Evolutionary conservation across 306 rosid species (phyloP).

Genomic region (Lathyrus aphaca): DNA sequence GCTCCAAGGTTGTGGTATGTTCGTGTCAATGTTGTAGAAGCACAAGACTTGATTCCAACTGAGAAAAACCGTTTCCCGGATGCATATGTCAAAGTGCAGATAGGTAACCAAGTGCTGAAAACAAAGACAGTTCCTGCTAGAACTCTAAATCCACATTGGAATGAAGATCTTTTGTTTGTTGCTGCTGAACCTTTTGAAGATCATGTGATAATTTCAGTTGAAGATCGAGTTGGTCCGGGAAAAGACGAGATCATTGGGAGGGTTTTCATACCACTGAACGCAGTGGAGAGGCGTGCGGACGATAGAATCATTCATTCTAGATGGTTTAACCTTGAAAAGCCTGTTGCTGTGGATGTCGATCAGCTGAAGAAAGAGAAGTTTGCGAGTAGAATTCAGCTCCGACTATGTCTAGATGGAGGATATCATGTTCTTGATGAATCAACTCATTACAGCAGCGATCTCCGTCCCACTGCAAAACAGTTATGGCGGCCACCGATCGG

Average conservation of each 20-base stretch:
- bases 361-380: constrained; percentile 54
- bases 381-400: constrained; percentile 50
- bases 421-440: constrained; percentile 59
- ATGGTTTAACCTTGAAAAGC: constrained; percentile 57
- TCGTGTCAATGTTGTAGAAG: constrained; percentile 63
- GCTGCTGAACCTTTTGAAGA: constrained; percentile 62
- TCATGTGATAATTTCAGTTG: constrained; percentile 47
- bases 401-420: constrained; percentile 54
- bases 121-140: constrained; percentile 53
- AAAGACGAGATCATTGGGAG: constrained; percentile 59
- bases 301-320: constrained; percentile 54
- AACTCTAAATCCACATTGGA: constrained; percentile 48
- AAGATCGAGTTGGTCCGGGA: constrained; percentile 51
- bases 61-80: constrained; percentile 55
- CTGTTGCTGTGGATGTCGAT: constrained; percentile 50
- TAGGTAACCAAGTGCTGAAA: constrained; percentile 55
- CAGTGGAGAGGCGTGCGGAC: constrained; percentile 53
- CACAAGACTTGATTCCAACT: constrained; percentile 54
- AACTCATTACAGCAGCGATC: constrained; percentile 58
- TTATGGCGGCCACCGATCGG: constrained; percentile 55
- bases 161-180: constrained; percentile 56
- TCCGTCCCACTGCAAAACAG: constrained; percentile 54
- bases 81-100: constrained; percentile 50
- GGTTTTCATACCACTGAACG: constrained; percentile 43
- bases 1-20: constrained; percentile 79